Evolutionary conservation across 1,284 basidiomycete species (phyloP), one percentile per base, ranked within the genome.

Genomic region (Cutaneotrichosporon sp.): DNA sequence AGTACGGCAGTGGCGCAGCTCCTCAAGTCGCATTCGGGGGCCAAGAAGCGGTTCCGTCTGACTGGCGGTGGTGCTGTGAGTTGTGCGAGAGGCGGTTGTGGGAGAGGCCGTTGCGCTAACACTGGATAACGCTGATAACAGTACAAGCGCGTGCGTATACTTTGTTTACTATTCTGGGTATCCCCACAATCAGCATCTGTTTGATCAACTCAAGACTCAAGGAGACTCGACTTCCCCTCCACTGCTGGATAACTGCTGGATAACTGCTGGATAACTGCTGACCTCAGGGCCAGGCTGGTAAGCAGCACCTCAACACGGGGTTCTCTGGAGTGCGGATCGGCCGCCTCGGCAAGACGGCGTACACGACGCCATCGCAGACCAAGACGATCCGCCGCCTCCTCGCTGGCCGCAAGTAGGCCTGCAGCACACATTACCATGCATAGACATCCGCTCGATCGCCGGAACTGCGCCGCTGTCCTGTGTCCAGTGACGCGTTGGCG

Each of bases 301-400:
- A 77, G 67, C 61, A 68, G 36, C 76, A 77, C 66, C 63, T 77
- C 42, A 77, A 77, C 65, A 76, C 76, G 13, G 34, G 58, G 16
- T 72, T 74, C 65, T 70, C 74, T n/a, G 69, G 73, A 8, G 56
- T 63, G 22, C 64, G 68, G 36, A 75, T 77, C 68, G 76, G 74
- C 67, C 56, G 74, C 42, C 65, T 77, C 49, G 72, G 66, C 8
- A 68, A 71, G 65, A 69, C 70, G 30, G 70, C 65, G n/a, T 76
- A 74, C 67, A 68, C 71, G 7, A 73, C 64, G 26, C 69, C 68
- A 49, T 68, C 73, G 11, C 74, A 77, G 65, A 66, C 60, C 30
- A 55, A 56, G 52, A 53, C 26, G 7, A 30, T 61, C 21, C 51
- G 60, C 10, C 51, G 52, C 30, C 47, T 61, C 40, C 40, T 58